These are phyloP conservation scores for Cydonia oblonga DNA, from an alignment of 331 rosid species.

Conservation along the genomic window DNA sequence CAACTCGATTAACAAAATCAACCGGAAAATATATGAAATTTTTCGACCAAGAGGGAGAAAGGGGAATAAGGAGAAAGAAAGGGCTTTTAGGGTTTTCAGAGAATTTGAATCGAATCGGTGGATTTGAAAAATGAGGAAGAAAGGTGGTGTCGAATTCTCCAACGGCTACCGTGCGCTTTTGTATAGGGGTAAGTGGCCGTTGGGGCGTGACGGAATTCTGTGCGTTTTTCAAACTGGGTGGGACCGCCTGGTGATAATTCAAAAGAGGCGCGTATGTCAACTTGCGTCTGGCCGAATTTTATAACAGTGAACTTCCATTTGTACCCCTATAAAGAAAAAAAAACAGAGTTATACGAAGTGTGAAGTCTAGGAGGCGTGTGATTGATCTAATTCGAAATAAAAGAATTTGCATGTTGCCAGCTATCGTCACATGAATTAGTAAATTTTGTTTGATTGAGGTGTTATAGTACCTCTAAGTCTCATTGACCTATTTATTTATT, in stretches of 20 bases:
- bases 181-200: constrained; percentile 2
- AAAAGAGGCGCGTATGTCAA: constrained; percentile 6
- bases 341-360: too few relatives aligned
- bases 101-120: not conserved
- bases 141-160: not conserved
- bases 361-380: too few relatives aligned
- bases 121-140: constrained; percentile 3
- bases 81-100: not conserved
- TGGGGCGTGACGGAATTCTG: not conserved
- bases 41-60: not conserved
- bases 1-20: not conserved
- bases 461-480: too few relatives aligned
- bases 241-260: constrained; percentile 1
- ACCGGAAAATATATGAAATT: not conserved
- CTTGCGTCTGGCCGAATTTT: not conserved
- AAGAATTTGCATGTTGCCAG: too few relatives aligned
- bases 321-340: not conserved
- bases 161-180: constrained; percentile 13
- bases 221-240: not conserved
- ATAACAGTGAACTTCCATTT: not conserved
- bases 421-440: too few relatives aligned
- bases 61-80: constrained; percentile 21
- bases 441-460: too few relatives aligned
- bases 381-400: too few relatives aligned
- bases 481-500: too few relatives aligned